Conservation (phyloP, 1,139 yeast species). For the Maudiozyma humilis region DNA sequence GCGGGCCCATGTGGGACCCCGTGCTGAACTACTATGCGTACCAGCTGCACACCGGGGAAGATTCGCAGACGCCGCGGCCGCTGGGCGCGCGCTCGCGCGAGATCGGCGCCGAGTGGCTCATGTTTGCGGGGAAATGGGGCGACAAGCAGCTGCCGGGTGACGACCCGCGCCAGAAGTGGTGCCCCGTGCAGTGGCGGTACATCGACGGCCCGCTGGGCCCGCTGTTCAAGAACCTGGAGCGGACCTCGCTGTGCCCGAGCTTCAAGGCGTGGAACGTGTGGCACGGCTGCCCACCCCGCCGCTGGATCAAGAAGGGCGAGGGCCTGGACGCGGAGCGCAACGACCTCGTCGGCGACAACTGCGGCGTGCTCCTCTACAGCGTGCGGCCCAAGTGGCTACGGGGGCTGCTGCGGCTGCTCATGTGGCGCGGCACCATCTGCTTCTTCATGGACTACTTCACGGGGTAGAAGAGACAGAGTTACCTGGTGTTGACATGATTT, state of each 20-base stretch:
- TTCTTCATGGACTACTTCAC: slow-evolving; percentile 49
- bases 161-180: slow-evolving; percentile 77
- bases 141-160: slow-evolving; percentile 56
- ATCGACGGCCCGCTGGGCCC: slow-evolving; percentile 95
- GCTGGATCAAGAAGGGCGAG: slow-evolving; percentile 69
- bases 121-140: slow-evolving; percentile 86
- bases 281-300: slow-evolving; percentile 70
- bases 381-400: slow-evolving; percentile 46
- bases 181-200: slow-evolving; percentile 82
- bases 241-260: slow-evolving; percentile 71
- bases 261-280: slow-evolving; percentile 76
- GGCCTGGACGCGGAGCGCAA: slow-evolving; percentile 71
- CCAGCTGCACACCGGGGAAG: slow-evolving; percentile 42
- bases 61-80: slow-evolving; percentile 9
- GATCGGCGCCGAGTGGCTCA: slow-evolving; percentile 67
- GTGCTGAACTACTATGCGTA: slow-evolving; percentile 71
- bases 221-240: slow-evolving; percentile 58
- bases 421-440: slow-evolving; percentile 69
- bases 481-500: too few relatives aligned
- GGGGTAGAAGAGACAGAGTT: slow-evolving; percentile 42
- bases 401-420: slow-evolving; percentile 41
- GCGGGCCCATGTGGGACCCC: slow-evolving; percentile 96
- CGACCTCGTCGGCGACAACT: slow-evolving; percentile 33
- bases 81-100: slow-evolving; percentile 41
- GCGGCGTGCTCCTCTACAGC: slow-evolving; percentile 49